Evolutionary conservation across 331 rosid species (phyloP), one percentile per base, ranked within the genome.

Genomic region (Arachis monticola): DNA sequence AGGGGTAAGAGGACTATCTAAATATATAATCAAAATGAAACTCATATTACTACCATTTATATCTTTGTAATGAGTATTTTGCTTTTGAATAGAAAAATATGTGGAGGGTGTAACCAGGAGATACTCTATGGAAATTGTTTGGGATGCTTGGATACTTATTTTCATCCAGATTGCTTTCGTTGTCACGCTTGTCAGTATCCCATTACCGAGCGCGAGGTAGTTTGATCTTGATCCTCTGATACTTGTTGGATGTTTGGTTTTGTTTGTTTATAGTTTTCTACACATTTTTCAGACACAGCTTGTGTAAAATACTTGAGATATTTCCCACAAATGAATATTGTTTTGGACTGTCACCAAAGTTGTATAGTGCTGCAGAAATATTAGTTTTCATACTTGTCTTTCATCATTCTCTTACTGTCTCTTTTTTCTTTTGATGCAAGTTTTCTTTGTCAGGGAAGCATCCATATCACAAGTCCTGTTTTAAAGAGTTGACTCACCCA

Each of bases 391-490:
- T 31, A 65, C 61, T 60, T 59, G n/a, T 72, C 41, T 73, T 73
- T 70, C 68, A 51, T 79, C 82, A 65, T 61, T 81, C 70, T 74
- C 90, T 93, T 75, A 89, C 87, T 47, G 30, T 30, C 35, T 78
- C 53, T 70, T 76, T 74, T 77, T 84, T 79, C 82, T 76, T 81
- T 92, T 82, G 89, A 84, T 89, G 80, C 78, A 44, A 95, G 99
- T 90, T 92, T 85, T 92, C 98, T 61, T 81, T 95, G 83, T 85
- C 99, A 74, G 98, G 99, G 81, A 92, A 79, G 88, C 78, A 87
- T 83, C 99, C 97, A 11, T 95, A 95, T 74, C 99, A 95, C 85
- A 90, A 90, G 85, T 80, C 90, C 55, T 95, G 98, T 78, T 92
- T 90, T 79, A 92, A 92, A 84, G 97, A 89, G 80, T 78, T 89